Percentiles rank a stretch among this genome's conserved stretches.
phyloP scores from a whole-genome alignment of 2,329 filamentous ascomycete genomes.

The Neopestalotiopsis clavispora region DNA sequence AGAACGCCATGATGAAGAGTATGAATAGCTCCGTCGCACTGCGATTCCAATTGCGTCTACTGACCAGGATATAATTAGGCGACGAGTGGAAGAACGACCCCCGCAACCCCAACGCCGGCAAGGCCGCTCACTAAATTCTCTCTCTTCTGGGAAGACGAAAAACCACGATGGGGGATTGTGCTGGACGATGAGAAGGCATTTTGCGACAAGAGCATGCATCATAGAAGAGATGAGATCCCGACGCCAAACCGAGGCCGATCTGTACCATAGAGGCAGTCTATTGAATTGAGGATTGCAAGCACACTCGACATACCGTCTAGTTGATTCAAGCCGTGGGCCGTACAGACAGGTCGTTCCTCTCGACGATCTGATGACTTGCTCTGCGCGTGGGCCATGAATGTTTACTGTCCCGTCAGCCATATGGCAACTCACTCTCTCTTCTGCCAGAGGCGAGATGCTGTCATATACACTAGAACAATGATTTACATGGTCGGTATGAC shows the following conservation, averaged over 20 bases:
- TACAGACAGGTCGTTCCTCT: neutral
- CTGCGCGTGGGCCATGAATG: neutral
- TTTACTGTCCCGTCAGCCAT: too few species aligned
- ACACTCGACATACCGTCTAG: neutral
- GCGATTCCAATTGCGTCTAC: neutral
- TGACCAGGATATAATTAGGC: conserved; percentile 54
- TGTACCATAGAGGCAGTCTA: conserved; percentile 37
- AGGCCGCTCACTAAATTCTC: conserved; percentile 48
- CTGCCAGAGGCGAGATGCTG: too few species aligned
- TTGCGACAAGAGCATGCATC: conserved; percentile 20
- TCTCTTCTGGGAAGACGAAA: neutral
- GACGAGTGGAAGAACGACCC: conserved; percentile 98
- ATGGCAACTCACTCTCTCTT: too few species aligned
- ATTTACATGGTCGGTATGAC: too few species aligned
- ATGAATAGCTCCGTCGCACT: conserved; percentile 36
- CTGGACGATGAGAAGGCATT: conserved; percentile 7
- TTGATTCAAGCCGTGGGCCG: neutral
- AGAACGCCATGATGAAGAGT: conserved; percentile 80
- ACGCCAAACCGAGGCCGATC: conserved; percentile 22
- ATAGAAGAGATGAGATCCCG: conserved; percentile 26
- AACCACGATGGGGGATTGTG: conserved; percentile 21
- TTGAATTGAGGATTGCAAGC: conserved; percentile 25
- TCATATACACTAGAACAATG: too few species aligned
- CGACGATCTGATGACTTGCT: neutral
- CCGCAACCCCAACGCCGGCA: conserved; percentile 73